Base-by-base conservation (phyloP, 371 early-diverging fungal species). In the Zopfochytrium polystomum region DNA sequence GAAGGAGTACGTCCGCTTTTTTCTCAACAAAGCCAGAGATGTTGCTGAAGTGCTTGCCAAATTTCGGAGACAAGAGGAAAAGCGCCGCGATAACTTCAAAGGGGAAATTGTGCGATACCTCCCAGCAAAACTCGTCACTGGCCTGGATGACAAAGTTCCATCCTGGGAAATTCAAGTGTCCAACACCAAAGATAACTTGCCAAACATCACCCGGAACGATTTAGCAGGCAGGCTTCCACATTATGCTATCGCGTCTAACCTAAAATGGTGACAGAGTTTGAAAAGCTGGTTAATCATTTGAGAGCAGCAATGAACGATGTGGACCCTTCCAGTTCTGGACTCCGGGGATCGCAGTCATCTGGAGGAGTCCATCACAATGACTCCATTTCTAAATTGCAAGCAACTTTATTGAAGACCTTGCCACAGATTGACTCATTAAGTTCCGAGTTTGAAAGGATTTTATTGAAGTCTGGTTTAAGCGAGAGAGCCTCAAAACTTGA, bases 161-260 rank as follows among this genome's bases (percentile, higher is more conserved):
- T 79, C 78, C 26, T 85, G 85, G 53, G 87, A 89, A 61, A 79
- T 89, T n/a, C 79, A 80, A 18, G 67, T 85, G 1, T 72, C 76
- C 9, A 75, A 73, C 45, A 75, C 76, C 5, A 71, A 71, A 6
- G 79, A 79, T 23, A 63, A 61, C 4, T 64, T 84, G n/a, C 84
- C 85, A 11, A 58, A 73, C 7, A 68, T 88, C 33, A 73, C 70
- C 0, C 67, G 77, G 29, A 76, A 75, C 5, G 87, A 86, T 62
- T 60, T 87, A 5, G 55, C 62, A 57, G 84, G 84, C 73, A 73
- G 68, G 52, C 70, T 65, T 27, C 26, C 20, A 25, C 7, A n/a
- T 51, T n/a, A 55, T 52, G 9, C 57, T 32, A 6, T 52, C 46
- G 23, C 52, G 34, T 31, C 57, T 48, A 18, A 65, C 45, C 31